Evolutionary conservation across 2,329 filamentous ascomycete species (phyloP).

Genomic region (Claviceps spartinae): DNA sequence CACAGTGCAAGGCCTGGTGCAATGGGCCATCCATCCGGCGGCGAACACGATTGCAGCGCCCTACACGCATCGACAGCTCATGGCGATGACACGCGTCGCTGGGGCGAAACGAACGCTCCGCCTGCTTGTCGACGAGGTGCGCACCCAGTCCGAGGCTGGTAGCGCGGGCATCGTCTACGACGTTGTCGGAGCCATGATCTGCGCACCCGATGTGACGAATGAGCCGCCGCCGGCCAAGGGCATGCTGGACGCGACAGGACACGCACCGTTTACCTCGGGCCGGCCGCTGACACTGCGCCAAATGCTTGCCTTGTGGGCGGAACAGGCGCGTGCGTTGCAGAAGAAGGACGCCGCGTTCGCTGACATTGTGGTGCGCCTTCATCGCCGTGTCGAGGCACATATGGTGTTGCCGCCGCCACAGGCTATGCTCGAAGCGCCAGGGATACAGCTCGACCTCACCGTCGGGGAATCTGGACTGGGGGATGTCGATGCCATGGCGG

Average conservation of each 20-base stretch:
- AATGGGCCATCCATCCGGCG: slow-evolving; percentile 50
- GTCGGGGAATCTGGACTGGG: slow-evolving; percentile 24
- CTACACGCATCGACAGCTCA: slow-evolving; percentile 61
- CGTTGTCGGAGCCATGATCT: slow-evolving; percentile 54
- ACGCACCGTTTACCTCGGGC: slow-evolving; percentile 25
- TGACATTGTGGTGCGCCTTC: slow-evolving; percentile 48
- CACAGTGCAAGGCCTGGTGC: slow-evolving; percentile 47
- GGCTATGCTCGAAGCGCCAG: slow-evolving; percentile 27
- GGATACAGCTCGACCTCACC: slow-evolving; percentile 27
- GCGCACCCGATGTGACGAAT: slow-evolving; percentile 46
- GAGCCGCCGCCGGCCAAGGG: slow-evolving; percentile 18
- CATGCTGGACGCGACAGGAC: slow-evolving; percentile 21
- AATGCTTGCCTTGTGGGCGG: slow-evolving; percentile 43
- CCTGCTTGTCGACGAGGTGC: slow-evolving; percentile 54
- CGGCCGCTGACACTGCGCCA: slow-evolving; percentile 44
- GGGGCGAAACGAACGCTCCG: slow-evolving; percentile 48
- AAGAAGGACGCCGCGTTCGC: slow-evolving; percentile 42
- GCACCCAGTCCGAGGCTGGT: slow-evolving; percentile 43
- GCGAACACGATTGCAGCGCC: slow-evolving; percentile 44
- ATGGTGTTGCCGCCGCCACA: slow-evolving; percentile 32
- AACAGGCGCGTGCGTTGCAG: slow-evolving; percentile 42
- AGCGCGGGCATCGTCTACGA: slow-evolving; percentile 53
- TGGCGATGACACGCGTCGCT: slow-evolving; percentile 45
- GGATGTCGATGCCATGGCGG: slow-evolving; percentile 29
- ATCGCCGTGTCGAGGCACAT: slow-evolving; percentile 53